These are phyloP conservation scores for Polyplosphaeria fusca DNA, from an alignment of 495 filamentous ascomycete genomes.

Conservation along the genomic window DNA sequence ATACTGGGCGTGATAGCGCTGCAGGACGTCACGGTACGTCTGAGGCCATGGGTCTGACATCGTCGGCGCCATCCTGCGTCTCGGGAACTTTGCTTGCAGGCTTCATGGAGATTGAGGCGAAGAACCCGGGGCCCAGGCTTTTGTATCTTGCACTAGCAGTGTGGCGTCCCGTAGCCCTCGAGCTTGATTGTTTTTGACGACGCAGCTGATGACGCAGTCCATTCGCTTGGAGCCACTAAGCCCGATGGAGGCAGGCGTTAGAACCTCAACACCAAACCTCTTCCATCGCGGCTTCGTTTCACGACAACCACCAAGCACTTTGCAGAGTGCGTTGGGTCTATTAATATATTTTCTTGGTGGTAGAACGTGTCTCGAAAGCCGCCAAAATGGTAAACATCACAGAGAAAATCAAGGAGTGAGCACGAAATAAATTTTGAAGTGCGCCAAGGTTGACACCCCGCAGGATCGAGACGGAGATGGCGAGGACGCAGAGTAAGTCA, in stretches of 20 bases:
- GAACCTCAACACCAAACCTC: slow-evolving; percentile 33
- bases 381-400: slow-evolving; percentile 98
- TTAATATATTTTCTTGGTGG: background rate
- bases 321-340: background rate
- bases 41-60: slow-evolving; percentile 10
- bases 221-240: slow-evolving; percentile 12
- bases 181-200: background rate
- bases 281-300: slow-evolving; percentile 11
- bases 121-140: background rate
- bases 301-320: background rate
- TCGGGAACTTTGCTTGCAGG: background rate
- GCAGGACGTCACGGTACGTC: slow-evolving; percentile 26
- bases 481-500: slow-evolving; percentile 84
- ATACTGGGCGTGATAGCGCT: slow-evolving; percentile 28
- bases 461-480: slow-evolving; percentile 99
- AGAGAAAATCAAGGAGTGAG: slow-evolving; percentile 98
- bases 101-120: no score
- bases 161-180: background rate
- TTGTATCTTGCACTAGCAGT: background rate
- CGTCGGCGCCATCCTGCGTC: slow-evolving; percentile 3
- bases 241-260: slow-evolving; percentile 1
- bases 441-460: slow-evolving; percentile 24
- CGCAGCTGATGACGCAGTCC: background rate
- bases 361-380: slow-evolving; percentile 18
- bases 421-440: slow-evolving; percentile 8